Evolutionary conservation across 768 basidiomycete genomes (phyloP), one percentile per base, ranked within the genome.

Genomic region (Lentinula boryana): DNA sequence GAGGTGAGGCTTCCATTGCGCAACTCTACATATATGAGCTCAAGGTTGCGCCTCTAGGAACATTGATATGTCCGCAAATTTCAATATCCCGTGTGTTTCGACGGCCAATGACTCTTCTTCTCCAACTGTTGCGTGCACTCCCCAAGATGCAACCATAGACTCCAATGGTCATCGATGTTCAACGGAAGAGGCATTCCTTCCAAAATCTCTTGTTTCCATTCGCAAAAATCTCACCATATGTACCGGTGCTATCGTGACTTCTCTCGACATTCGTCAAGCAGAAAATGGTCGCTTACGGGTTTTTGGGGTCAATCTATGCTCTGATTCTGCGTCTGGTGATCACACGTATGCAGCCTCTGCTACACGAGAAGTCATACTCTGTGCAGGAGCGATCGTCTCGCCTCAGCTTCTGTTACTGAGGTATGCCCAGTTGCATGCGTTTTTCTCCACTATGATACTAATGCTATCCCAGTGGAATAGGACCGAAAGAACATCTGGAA

Each of bases 401-500:
- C 64, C 64, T 3, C 64, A 65, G 7, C 36, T 65, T n/a, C 21
- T 65, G 36, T 23, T 63, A 12, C 44, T 65, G 6, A 64, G 63
- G 63, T 62, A 50, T 18, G 56, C 27, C 16, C 33, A 23, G 33
- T 23, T 36, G 23, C 10, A 23, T 13, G 12, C 35, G 21, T 12
- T n/a, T 31, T 31, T 7, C 31, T 6, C 18, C 9, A 35, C 13
- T 36, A 2, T 23, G 13, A 15, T 23, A 33, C 13, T 56, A 4
- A 40, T 8, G 1, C 12, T 18, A 13, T 44, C 32, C 27, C 23
- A 65, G 64, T 46, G 80, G 80, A 53, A 70, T 82, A 38, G 80
- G 80, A 0, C 78, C 80, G 1, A 57, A 59, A 59, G 74, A 76
- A 48, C 71, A 79, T 7, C 67, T 81, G 21, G 48, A 70, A 36